Percentiles rank a stretch among this genome's conserved stretches.
phyloP scores from a whole-genome alignment of 2,329 filamentous ascomycete genomes.

The Paraphaeosphaeria sporulosa region DNA sequence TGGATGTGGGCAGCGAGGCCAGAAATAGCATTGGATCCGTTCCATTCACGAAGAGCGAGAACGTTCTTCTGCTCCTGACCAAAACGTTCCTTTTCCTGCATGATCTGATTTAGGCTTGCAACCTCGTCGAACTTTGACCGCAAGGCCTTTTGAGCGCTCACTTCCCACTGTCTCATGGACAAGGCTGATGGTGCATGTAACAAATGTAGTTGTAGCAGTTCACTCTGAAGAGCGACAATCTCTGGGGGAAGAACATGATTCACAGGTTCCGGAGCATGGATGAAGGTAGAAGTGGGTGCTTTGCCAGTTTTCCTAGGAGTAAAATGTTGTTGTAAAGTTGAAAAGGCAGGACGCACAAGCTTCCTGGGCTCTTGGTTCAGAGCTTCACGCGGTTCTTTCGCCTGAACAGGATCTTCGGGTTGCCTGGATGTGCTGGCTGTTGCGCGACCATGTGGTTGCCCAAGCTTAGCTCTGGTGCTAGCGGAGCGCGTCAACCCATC shows the following conservation, averaged over 20 bases:
- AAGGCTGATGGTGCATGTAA: conserved; percentile 39
- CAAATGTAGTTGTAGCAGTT: conserved; percentile 49
- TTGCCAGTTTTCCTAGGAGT: conserved; percentile 47
- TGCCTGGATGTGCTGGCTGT: conserved; percentile 18
- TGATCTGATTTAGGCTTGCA: conserved; percentile 41
- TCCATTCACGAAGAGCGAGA: conserved; percentile 46
- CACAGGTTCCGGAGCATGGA: conserved; percentile 38
- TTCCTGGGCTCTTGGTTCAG: conserved; percentile 34
- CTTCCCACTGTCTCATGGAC: conserved; percentile 40
- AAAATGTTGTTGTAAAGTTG: conserved; percentile 51
- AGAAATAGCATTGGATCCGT: conserved; percentile 30
- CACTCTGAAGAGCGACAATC: conserved; percentile 43
- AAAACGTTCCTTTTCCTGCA: conserved; percentile 47
- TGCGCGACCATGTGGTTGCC: conserved; percentile 18
- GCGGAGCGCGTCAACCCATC: conserved; percentile 36
- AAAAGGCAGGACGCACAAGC: conserved; percentile 43
- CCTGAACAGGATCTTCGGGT: conserved; percentile 20
- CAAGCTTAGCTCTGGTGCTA: conserved; percentile 31
- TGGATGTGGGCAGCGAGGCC: conserved; percentile 46
- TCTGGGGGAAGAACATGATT: conserved; percentile 37
- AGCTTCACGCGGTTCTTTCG: conserved; percentile 27
- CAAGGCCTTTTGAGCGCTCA: conserved; percentile 40
- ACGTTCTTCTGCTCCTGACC: conserved; percentile 48
- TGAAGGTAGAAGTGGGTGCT: conserved; percentile 45
- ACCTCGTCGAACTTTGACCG: conserved; percentile 47